Evolutionary conservation across 192 early-diverging fungal species (phyloP).

Genomic region (Dissophora ornata): DNA sequence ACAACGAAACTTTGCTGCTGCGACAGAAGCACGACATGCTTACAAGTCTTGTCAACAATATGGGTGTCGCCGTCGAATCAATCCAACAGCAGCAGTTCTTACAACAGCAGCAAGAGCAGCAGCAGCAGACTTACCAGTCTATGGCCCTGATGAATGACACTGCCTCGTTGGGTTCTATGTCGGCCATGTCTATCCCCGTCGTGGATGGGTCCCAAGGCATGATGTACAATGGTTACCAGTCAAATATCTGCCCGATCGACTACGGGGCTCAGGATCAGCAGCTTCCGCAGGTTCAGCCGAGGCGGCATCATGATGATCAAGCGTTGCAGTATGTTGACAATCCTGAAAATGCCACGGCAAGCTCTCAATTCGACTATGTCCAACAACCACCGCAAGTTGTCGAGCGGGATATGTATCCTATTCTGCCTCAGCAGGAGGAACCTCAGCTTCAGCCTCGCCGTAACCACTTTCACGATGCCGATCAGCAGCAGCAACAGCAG

Average conservation of each 20-base stretch:
- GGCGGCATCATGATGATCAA: slow-evolving; percentile 26
- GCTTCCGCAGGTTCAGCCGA: slow-evolving; percentile 12
- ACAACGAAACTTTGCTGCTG: slow-evolving; percentile 35
- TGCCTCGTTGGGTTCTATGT: neutral
- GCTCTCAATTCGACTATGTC: neutral
- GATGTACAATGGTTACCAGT: neutral
- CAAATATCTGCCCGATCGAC: neutral
- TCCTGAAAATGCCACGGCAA: neutral
- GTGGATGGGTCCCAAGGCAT: neutral
- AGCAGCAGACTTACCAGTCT: slow-evolving; percentile 22
- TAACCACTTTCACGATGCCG: slow-evolving; percentile 32
- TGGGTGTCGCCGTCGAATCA: slow-evolving; percentile 41
- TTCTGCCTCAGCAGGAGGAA: slow-evolving; percentile 33
- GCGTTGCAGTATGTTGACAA: slow-evolving; percentile 16
- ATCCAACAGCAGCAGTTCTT: slow-evolving; percentile 32
- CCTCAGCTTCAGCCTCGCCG: slow-evolving; percentile 40
- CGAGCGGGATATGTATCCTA: slow-evolving; percentile 24
- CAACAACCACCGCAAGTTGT: neutral
- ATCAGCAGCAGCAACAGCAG: slow-evolving; percentile 1
- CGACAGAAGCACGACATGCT: slow-evolving; percentile 44
- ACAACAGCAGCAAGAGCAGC: slow-evolving; percentile 31
- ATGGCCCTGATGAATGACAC: slow-evolving; percentile 1
- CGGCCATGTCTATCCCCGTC: neutral
- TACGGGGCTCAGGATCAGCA: slow-evolving; percentile 12
- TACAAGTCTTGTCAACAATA: slow-evolving; percentile 32